These are phyloP conservation scores for Silene conica DNA, from an alignment of 148 eudicot species.

Conservation along the genomic window DNA sequence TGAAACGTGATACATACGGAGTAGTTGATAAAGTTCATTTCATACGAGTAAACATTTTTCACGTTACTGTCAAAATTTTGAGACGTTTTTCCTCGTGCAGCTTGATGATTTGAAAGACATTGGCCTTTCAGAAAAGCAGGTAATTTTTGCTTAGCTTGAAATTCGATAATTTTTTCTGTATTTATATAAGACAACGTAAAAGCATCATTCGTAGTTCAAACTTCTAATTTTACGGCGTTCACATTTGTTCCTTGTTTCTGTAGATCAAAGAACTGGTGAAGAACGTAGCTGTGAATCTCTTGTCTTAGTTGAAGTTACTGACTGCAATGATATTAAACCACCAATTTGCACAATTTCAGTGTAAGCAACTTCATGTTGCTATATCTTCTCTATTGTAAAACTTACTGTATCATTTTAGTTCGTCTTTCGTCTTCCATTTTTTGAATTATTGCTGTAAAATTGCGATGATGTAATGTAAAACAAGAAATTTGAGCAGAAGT, in stretches of 20 bases:
- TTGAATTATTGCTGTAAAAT: neutral
- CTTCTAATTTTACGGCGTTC: neutral
- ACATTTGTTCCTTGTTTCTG: neutral
- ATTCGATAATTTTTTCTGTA: neutral
- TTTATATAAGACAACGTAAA: neutral
- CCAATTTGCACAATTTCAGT: neutral
- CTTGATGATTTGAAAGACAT: conserved; percentile 72
- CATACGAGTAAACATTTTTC: neutral
- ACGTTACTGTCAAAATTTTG: neutral
- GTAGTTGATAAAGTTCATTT: neutral
- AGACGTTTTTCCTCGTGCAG: conserved; percentile 31
- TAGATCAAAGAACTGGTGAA: conserved; percentile 29
- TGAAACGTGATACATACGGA: neutral
- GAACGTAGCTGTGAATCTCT: conserved; percentile 24
- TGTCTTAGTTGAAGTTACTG: neutral
- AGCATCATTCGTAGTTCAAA: neutral
- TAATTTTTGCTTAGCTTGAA: conserved; percentile 8
- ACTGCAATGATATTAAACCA: neutral
- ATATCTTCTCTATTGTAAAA: neutral
- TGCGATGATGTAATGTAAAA: conserved; percentile 1
- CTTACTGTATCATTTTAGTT: conserved; percentile 1
- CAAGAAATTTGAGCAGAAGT: neutral
- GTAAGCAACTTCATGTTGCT: conserved; percentile 32
- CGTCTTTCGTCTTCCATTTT: neutral
- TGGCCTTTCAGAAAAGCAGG: conserved; percentile 78